Evolutionary conservation across 2,329 filamentous ascomycete genomes (phyloP), one percentile per base, ranked within the genome.

Genomic region (Penicillium psychrosexuale): DNA sequence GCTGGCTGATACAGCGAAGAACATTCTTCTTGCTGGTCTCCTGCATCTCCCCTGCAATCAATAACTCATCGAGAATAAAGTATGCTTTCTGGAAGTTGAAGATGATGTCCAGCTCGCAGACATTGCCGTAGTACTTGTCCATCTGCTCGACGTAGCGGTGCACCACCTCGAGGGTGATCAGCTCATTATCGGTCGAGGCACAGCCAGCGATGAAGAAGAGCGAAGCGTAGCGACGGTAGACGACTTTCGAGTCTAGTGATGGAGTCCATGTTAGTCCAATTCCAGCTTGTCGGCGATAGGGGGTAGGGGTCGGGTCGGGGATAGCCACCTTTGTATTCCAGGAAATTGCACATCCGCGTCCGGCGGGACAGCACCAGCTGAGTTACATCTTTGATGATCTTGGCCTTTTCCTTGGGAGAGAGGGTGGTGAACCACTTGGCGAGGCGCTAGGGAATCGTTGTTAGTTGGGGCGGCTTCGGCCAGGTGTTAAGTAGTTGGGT

Each of bases 51-150:
- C 94, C 94, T 6, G 94, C 94, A 64, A 99, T 82, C 62, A 99
- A 81, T 59, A 99, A 83, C 78, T 99, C 94, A 73, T 99, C 94
- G 44, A 99, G 85, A 65, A 99, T 99, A 77, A 97, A 99, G 77
- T 99, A 99, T 57, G 94, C 94, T 77, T 99, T 99, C 67, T 96
- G 96, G 75, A 99, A 99, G 74, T 96, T 97, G 84, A 99, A 99
- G 75, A 99, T 99, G 77, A 97, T 97, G 75, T 97, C 92, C 62
- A 99, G 84, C 79, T 99, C 94, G 86, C 94, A 99, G 57, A 99
- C 94, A 75, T 99, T 99, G 75, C 94, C 94, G 76, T 97, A 99
- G 80, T 99, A 99, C 76, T 99, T 99, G 82, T 99, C 94, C 94
- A 99, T 99, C 78, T 99, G 94, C 77, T 99, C 94, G 71, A 99